A percentile compares a stretch with the other conserved stretches of the same genome.
These are phyloP conservation scores for Endoconidiophora laricicola DNA, from an alignment of 2,329 filamentous ascomycete species.

Conservation along the genomic window DNA sequence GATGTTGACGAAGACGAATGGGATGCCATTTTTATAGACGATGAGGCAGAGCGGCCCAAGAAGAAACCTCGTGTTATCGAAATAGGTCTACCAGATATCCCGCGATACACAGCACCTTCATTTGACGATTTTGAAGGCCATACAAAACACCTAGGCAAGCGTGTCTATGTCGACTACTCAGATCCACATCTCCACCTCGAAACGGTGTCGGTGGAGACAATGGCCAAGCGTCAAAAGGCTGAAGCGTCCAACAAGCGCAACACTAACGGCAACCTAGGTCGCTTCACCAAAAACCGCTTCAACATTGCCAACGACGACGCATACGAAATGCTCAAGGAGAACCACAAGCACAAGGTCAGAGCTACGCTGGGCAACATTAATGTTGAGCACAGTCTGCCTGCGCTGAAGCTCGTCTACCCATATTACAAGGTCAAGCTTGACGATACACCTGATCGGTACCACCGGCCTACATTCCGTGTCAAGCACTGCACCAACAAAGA, in stretches of 20 bases:
- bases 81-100: constrained; percentile 40
- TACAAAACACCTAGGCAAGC: constrained; percentile 57
- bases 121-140: constrained; percentile 68
- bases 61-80: constrained; percentile 54
- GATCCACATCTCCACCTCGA: constrained; percentile 79
- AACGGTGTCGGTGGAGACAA: constrained; percentile 47
- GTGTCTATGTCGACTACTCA: constrained; percentile 69
- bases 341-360: constrained; percentile 88
- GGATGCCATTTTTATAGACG: constrained; percentile 42
- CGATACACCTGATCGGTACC: constrained; percentile 62
- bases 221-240: constrained; percentile 40
- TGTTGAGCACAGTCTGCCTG: constrained; percentile 90
- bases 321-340: constrained; percentile 90
- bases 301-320: constrained; percentile 94
- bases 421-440: constrained; percentile 83
- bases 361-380: constrained; percentile 79
- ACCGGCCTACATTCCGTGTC: constrained; percentile 64
- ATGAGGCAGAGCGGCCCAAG: constrained; percentile 30
- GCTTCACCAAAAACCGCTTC: constrained; percentile 65
- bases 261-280: constrained; percentile 51
- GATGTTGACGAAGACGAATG: constrained; percentile 38
- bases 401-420: constrained; percentile 79
- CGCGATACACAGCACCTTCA: constrained; percentile 46
- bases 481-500: constrained; percentile 48
- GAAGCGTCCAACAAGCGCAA: constrained; percentile 47